A percentile compares a stretch with the other conserved stretches of the same genome.
These are phyloP conservation scores for Umbellularia californica DNA, from an alignment of 164 flowering plant genomes.

Conservation along the genomic window DNA sequence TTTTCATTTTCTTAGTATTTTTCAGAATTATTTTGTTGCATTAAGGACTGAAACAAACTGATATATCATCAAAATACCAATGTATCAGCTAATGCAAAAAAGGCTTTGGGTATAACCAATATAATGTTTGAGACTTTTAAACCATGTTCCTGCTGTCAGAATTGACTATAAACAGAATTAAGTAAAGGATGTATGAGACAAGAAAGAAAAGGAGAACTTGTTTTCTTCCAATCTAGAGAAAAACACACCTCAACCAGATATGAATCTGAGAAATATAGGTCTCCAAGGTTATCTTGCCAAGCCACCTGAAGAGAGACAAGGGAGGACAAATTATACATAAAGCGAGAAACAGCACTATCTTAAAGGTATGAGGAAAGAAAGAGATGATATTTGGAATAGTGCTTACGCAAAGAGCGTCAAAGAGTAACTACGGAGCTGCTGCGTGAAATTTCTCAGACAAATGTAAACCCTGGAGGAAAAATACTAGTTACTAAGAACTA, in stretches of 20 bases:
- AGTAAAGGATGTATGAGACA: background rate
- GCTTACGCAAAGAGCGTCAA: conserved; percentile 93
- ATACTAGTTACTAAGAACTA: conserved; percentile 6
- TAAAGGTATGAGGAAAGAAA: background rate
- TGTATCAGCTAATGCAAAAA: too few relatives aligned
- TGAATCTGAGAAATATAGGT: conserved; percentile 98
- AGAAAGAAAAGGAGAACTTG: background rate
- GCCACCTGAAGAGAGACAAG: conserved; percentile 59
- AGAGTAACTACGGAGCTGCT: conserved; percentile 77
- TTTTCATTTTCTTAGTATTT: background rate
- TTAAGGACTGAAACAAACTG: too few relatives aligned
- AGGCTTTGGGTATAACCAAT: too few relatives aligned
- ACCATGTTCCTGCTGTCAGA: too few relatives aligned
- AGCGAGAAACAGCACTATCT: background rate
- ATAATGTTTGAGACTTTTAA: too few relatives aligned
- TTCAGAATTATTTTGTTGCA: too few relatives aligned
- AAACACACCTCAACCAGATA: conserved; percentile 90
- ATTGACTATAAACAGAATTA: too few relatives aligned
- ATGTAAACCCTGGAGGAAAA: conserved; percentile 73
- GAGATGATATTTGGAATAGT: conserved; percentile 1
- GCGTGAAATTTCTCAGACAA: conserved; percentile 88
- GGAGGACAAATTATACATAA: background rate
- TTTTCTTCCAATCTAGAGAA: conserved; percentile 1
- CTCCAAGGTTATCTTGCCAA: conserved; percentile 96
- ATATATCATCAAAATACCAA: too few relatives aligned